Evolutionary conservation across 352 stramenopile genomes (phyloP), one percentile per base, ranked within the genome.

Genomic region (Phytopythium cucurbitacearum): DNA sequence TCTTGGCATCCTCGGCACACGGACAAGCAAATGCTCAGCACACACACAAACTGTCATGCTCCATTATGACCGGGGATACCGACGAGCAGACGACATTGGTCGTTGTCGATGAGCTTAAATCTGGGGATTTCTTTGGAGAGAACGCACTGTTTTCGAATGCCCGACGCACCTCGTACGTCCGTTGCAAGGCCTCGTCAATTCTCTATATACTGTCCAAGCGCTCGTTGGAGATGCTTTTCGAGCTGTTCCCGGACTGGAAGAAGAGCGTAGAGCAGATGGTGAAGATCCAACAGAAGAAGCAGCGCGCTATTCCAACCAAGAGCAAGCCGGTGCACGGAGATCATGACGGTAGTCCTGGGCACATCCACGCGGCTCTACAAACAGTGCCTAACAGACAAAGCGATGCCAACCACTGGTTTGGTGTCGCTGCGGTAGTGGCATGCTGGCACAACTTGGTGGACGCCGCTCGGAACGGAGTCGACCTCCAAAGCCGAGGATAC

Each of bases 201-300:
- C 48, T 85, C 0, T 85, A 81, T 39, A 50, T 51, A 7, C 52
- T 85, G 6, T 85, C 73, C 1, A 59, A 72, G 11, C 40, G 65
- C 10, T 78, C 71, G 7, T 52, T 82, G 10, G 67, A 85, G 33
- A 53, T 69, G 38, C 65, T 84, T 6, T 85, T 85, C 46, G 73
- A 80, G 3, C 53, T 76, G 2, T 81, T 75, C 43, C 74, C 71
- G 0, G 60, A 69, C 37, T 87, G 71, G 76, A 83, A 76, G 49
- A 51, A 51, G 9, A 73, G 67, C 32, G 71, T 87, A 1, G 42
- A 84, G 15, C 67, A 72, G 2, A 75, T 69, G 11, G 65, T 69
- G 13, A 73, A 69, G 40, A 64, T 83, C n/a, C 57, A 66, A 21
- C 62, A 69, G 15, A 65, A 65, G 12, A 48, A 69, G 48, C 59